Base-by-base conservation (phyloP, 192 early-diverging fungal genomes). In the Coemansia sp. region DNA sequence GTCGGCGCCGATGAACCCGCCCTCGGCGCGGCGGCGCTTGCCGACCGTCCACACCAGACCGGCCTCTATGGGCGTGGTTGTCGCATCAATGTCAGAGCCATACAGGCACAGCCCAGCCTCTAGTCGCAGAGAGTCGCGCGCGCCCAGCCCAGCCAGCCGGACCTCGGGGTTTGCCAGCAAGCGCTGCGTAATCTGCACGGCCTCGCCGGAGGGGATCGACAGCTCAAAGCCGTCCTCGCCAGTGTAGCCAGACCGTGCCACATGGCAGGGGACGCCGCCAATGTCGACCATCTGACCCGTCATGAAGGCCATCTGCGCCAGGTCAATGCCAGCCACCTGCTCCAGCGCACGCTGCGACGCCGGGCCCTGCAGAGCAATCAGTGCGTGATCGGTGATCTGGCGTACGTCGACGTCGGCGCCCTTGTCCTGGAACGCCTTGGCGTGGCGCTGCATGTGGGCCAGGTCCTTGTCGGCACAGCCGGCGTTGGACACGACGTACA, bases 191-290 rank as follows among this genome's bases (percentile, higher is more conserved):
- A 98, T 70, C 34, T 52, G 56, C 13, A 80, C 78, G 9, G 80
- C 81, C 23, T 88, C 83, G 43, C 58, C 54, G 31, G 87, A 81
- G 13, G 90, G 84, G 32, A 98, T 83, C 9, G 90, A 91, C 54
- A 98, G 85, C 87, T 98, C 96, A 59, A 99, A 97, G 10, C 96
- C 96, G 74, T 99, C 96, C 72, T 99, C 96, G 47, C 96, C 96
- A 47, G 96, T 99, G 78, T 99, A 99, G 10, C 96, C 96, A 21
- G 89, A 94, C 20, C 96, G 85, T 14, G 96, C 88, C 29, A 99
- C 83, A 51, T 94, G 91, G 54, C 84, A 84, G 1, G 77, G 78
- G 34, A 89, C 76, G 34, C 89, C 91, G 37, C 77, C 79, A 41
- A 98, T 73, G 7, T 82, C 78, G 49, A 94, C 61, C 38, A 73